These are phyloP conservation scores for Calvatia gigantea DNA, from an alignment of 768 basidiomycete genomes.

Conservation along the genomic window DNA sequence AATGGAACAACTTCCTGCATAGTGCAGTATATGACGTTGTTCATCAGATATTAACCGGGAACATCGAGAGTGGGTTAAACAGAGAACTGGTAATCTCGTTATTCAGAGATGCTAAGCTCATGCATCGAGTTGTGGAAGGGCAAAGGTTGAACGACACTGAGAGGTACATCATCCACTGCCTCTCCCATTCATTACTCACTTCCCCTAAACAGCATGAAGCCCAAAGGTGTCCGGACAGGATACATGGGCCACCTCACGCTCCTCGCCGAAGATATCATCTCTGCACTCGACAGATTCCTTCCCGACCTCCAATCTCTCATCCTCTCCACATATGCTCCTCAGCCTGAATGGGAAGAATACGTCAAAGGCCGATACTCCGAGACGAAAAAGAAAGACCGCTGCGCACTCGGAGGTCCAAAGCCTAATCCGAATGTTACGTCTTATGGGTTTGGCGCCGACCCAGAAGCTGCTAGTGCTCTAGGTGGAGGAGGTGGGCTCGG, in stretches of 20 bases:
- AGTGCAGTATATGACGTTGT: conserved; percentile 94
- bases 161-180: conserved; percentile 40
- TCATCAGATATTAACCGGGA: conserved; percentile 91
- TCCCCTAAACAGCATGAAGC: conserved; percentile 47
- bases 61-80: conserved; percentile 78
- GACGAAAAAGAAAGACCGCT: conserved; percentile 78
- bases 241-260: conserved; percentile 98
- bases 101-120: conserved; percentile 81
- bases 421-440: conserved; percentile 44
- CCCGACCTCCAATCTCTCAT: conserved; percentile 59
- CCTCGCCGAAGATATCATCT: conserved; percentile 92
- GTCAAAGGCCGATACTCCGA: conserved; percentile 83
- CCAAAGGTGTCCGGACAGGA: conserved; percentile 78
- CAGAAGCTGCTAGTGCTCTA: neutral
- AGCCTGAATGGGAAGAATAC: conserved; percentile 84
- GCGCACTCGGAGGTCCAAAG: conserved; percentile 83
- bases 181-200: neutral
- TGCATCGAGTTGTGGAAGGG: conserved; percentile 85
- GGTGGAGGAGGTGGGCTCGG: conserved; percentile 18
- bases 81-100: conserved; percentile 79
- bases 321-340: conserved; percentile 67
- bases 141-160: conserved; percentile 77
- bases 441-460: conserved; percentile 7
- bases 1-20: conserved; percentile 98
- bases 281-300: conserved; percentile 85